Evolutionary conservation across 2,329 filamentous ascomycete species (phyloP).

Genomic region (Monilinia fructigena): DNA sequence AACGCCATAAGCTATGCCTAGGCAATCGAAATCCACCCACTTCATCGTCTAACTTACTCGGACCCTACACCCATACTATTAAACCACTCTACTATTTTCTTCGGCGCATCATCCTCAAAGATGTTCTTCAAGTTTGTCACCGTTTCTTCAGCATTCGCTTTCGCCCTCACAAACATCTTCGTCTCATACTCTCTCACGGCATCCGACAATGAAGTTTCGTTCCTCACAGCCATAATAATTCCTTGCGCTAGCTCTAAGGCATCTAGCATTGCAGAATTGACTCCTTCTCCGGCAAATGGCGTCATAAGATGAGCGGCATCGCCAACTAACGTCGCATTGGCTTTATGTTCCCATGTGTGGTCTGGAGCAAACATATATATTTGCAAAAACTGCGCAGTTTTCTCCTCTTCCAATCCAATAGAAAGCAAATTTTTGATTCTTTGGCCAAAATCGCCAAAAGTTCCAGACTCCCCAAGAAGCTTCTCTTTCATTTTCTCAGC

Average conservation of each 20-base stretch:
- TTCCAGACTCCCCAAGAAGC: conserved; percentile 14
- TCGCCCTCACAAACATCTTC: conserved; percentile 25
- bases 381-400: conserved; percentile 6
- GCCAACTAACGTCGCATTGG: conserved; percentile 49
- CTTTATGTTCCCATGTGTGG: conserved; percentile 28
- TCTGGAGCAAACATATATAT: conserved; percentile 25
- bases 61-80: background rate
- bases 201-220: conserved; percentile 25
- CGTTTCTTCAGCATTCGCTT: conserved; percentile 23
- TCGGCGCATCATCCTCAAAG: conserved; percentile 24
- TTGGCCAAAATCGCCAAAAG: conserved; percentile 12
- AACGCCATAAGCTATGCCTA: too few species aligned
- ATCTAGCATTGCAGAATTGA: conserved; percentile 43
- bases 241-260: conserved; percentile 40
- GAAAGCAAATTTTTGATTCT: conserved; percentile 22
- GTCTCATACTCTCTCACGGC: conserved; percentile 34
- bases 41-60: background rate
- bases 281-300: conserved; percentile 48
- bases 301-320: conserved; percentile 52
- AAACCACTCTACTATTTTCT: conserved; percentile 6
- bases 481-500: conserved; percentile 15
- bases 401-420: conserved; percentile 11
- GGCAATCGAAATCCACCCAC: too few species aligned
- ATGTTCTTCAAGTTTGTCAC: conserved; percentile 22
- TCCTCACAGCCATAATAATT: background rate